Evolutionary conservation across 176 grass and related monocot species (phyloP).

Genomic region (Oryza longistaminata): DNA sequence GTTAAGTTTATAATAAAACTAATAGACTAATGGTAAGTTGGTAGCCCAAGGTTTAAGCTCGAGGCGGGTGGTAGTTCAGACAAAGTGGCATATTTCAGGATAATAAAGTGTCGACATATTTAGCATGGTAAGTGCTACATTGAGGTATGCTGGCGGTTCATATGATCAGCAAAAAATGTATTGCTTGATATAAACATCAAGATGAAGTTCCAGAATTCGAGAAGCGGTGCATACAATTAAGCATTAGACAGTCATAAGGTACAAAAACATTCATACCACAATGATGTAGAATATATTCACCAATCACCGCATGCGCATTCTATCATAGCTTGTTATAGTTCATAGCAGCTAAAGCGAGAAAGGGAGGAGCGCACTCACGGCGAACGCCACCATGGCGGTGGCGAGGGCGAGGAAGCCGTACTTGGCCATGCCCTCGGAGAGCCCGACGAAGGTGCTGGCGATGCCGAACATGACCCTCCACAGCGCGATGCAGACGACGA

Average conservation of each 20-base stretch:
- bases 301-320: background rate
- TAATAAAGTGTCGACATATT: background rate
- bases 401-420: conserved; percentile 98
- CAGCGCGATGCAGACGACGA: conserved; percentile 71
- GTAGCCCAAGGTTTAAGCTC: background rate
- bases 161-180: background rate
- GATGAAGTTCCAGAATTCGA: background rate
- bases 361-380: conserved; percentile 51
- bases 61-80: background rate
- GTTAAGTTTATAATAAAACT: background rate
- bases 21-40: background rate
- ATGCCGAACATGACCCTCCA: conserved; percentile 96
- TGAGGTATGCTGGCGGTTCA: background rate
- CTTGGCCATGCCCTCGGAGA: conserved; percentile 96
- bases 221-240: background rate
- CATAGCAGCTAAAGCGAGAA: background rate
- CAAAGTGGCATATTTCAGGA: background rate
- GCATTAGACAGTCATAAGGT: background rate
- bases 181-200: background rate
- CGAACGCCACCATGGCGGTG: conserved; percentile 78
- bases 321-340: background rate
- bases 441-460: conserved; percentile 80
- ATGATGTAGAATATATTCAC: background rate
- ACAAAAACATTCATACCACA: background rate
- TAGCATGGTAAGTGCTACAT: background rate